phyloP scores from a whole-genome alignment of 768 basidiomycete genomes.

The Melanogaster broomeanus region DNA sequence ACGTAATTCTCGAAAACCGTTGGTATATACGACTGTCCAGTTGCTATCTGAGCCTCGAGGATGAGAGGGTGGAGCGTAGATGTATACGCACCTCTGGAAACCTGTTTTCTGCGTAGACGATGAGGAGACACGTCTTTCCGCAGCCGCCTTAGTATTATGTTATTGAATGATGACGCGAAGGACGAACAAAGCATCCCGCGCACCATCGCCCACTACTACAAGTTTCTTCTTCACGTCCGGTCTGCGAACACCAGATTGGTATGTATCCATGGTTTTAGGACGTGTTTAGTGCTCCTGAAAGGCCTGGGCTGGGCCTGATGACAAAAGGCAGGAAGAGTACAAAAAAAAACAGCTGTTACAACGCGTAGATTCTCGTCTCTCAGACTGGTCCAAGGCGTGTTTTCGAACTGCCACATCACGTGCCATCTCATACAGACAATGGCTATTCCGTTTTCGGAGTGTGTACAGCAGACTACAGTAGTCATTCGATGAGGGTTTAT shows the following conservation, averaged over 20 bases:
- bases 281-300: background rate
- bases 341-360: too few relatives aligned
- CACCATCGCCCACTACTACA: constrained; percentile 87
- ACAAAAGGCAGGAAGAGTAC: background rate
- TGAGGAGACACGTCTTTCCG: constrained; percentile 93
- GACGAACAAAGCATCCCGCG: constrained; percentile 36
- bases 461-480: too few relatives aligned
- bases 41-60: constrained; percentile 19
- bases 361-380: too few relatives aligned
- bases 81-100: constrained; percentile 81
- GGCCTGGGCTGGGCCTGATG: background rate
- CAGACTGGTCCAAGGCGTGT: too few relatives aligned
- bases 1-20: constrained; percentile 96
- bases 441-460: too few relatives aligned
- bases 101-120: constrained; percentile 94
- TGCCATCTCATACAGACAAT: too few relatives aligned
- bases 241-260: constrained; percentile 41
- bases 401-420: too few relatives aligned
- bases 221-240: constrained; percentile 87
- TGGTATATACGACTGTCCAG: constrained; percentile 78
- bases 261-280: constrained; percentile 25
- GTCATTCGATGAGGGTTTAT: too few relatives aligned
- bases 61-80: background rate
- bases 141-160: constrained; percentile 62
- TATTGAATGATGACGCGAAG: constrained; percentile 25